These are phyloP conservation scores for Cucurbita maxima DNA, from an alignment of 306 rosid species.

Conservation along the genomic window DNA sequence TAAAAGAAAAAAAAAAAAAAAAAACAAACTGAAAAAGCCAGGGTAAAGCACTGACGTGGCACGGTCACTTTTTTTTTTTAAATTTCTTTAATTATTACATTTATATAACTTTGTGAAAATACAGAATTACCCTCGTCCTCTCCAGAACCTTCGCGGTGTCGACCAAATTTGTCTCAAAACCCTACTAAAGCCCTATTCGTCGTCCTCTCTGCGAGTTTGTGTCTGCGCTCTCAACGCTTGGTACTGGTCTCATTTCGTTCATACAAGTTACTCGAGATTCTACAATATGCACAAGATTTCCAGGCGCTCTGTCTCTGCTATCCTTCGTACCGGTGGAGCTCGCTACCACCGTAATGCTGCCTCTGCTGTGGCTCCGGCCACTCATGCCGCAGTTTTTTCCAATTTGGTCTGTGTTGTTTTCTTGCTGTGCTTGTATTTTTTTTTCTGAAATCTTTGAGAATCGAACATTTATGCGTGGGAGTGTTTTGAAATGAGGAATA, in stretches of 20 bases:
- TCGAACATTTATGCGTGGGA: background rate
- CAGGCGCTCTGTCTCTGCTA: slow-evolving; percentile 44
- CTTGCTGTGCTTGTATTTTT: background rate
- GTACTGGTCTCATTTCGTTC: background rate
- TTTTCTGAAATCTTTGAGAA: background rate
- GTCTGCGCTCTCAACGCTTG: background rate
- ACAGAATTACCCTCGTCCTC: slow-evolving; percentile 17
- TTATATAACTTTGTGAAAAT: background rate
- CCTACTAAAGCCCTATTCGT: slow-evolving; percentile 45
- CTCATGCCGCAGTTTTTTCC: slow-evolving; percentile 15
- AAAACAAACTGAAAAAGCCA: no score
- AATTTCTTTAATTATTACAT: background rate
- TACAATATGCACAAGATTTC: slow-evolving; percentile 53
- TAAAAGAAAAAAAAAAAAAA: no score
- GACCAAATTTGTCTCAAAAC: slow-evolving; percentile 17
- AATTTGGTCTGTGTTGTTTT: slow-evolving; percentile 18
- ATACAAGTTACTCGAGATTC: background rate
- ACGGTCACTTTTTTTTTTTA: no score
- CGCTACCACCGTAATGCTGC: slow-evolving; percentile 20
- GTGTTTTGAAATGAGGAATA: background rate
- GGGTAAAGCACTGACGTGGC: no score
- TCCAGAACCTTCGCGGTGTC: slow-evolving; percentile 44
- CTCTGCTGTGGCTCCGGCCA: slow-evolving; percentile 27
- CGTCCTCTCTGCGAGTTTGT: background rate
- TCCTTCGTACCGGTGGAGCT: slow-evolving; percentile 37